Percentiles rank a stretch among this genome's conserved stretches.
Evolutionary conservation across 495 filamentous ascomycete species (phyloP).

Genomic region (Podospora sp.): DNA sequence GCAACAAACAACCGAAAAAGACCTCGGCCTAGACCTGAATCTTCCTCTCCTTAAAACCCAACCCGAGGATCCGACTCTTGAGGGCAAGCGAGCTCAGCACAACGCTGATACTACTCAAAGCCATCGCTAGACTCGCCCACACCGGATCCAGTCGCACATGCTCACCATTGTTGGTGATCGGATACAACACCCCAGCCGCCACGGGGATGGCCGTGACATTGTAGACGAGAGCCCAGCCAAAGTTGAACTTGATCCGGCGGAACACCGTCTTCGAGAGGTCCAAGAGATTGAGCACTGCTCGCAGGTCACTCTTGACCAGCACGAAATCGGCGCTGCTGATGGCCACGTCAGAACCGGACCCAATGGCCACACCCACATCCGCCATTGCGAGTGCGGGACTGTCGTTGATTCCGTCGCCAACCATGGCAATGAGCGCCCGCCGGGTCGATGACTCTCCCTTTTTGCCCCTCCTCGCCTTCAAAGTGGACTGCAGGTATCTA

Average conservation of each 20-base stretch:
- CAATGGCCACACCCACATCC: slow-evolving; percentile 83
- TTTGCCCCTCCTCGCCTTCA: slow-evolving; percentile 40
- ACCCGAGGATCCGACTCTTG: slow-evolving; percentile 48
- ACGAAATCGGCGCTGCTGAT: slow-evolving; percentile 83
- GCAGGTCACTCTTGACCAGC: slow-evolving; percentile 73
- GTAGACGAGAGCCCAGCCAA: slow-evolving; percentile 86
- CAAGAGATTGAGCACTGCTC: slow-evolving; percentile 70
- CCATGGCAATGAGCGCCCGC: slow-evolving; percentile 52
- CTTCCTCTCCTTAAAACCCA: slow-evolving; percentile 51
- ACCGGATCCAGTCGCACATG: slow-evolving; percentile 71
- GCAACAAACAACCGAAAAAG: not conserved
- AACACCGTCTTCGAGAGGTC: slow-evolving; percentile 74
- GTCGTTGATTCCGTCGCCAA: slow-evolving; percentile 91
- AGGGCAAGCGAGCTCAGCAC: slow-evolving; percentile 72
- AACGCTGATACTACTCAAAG: slow-evolving; percentile 79
- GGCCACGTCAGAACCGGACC: slow-evolving; percentile 82
- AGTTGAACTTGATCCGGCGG: slow-evolving; percentile 80
- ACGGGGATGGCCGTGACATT: slow-evolving; percentile 79
- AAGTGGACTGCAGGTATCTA: slow-evolving; percentile 68
- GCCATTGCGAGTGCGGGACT: slow-evolving; percentile 77
- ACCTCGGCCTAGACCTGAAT: slow-evolving; percentile 15
- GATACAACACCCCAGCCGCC: slow-evolving; percentile 80
- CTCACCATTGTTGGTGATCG: slow-evolving; percentile 55
- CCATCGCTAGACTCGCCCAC: slow-evolving; percentile 88
- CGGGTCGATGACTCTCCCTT: slow-evolving; percentile 30